A percentile compares a stretch with the other conserved stretches of the same genome.
Conservation (phyloP, 768 basidiomycete genomes). For the Boletus rufocinnamomeus region DNA sequence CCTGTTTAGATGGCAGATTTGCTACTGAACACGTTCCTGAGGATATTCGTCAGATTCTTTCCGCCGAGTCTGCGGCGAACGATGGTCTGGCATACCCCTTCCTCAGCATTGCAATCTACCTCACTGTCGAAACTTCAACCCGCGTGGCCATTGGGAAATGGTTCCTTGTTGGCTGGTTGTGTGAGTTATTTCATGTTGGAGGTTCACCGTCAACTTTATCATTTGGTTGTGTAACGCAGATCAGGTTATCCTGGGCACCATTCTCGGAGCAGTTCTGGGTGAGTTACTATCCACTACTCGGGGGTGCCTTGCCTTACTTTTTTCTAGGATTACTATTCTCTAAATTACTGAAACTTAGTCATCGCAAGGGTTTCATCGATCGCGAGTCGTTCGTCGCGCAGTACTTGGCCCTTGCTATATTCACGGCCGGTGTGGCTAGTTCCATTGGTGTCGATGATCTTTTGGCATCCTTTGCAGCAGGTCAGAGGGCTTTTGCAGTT, state of each 20-base stretch:
- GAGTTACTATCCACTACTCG: conserved; percentile 6
- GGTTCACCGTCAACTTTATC: neutral
- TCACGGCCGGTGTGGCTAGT: conserved; percentile 77
- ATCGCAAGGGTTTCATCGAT: conserved; percentile 65
- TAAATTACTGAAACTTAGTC: conserved; percentile 69
- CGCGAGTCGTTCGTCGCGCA: conserved; percentile 88
- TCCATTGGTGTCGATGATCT: conserved; percentile 87
- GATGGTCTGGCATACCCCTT: conserved; percentile 97
- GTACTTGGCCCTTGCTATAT: conserved; percentile 69
- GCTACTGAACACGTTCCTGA: conserved; percentile 68
- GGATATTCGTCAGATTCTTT: conserved; percentile 77
- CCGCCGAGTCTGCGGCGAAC: conserved; percentile 92
- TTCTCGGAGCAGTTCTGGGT: conserved; percentile 63
- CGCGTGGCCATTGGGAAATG: conserved; percentile 75
- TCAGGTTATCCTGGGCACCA: conserved; percentile 74
- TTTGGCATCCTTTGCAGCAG: conserved; percentile 84
- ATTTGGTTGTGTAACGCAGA: conserved; percentile 45
- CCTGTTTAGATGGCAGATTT: conserved; percentile 60
- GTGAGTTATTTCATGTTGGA: conserved; percentile 30
- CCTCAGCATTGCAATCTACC: conserved; percentile 81
- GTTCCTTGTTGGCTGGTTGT: conserved; percentile 84
- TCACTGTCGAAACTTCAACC: conserved; percentile 68
- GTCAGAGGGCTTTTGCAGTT: conserved; percentile 35
- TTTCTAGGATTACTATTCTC: conserved; percentile 63
- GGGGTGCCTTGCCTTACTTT: conserved; percentile 1